Conservation (phyloP, 192 early-diverging fungal species). For the Phlyctochytrium arcticum region DNA sequence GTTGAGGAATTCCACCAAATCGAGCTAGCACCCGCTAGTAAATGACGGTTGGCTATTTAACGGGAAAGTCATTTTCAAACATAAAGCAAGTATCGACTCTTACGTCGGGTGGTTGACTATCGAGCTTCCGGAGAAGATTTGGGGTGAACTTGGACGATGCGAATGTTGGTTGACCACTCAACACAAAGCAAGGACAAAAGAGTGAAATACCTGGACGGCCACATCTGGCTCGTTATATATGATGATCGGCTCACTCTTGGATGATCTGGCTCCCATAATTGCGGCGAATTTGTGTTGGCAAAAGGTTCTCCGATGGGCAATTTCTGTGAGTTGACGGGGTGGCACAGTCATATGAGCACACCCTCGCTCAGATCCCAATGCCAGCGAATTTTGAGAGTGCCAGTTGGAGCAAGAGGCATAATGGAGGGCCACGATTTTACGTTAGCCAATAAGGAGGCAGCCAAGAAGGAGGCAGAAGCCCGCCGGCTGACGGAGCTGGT, state of each 20-base stretch:
- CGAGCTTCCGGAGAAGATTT: constrained; percentile 25
- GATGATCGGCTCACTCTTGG: constrained; percentile 26
- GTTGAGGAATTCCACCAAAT: not conserved
- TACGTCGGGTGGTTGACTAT: constrained; percentile 23
- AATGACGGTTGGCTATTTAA: too few species aligned
- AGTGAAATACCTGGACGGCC: constrained; percentile 13
- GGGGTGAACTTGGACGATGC: constrained; percentile 10
- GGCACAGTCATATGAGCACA: too few species aligned
- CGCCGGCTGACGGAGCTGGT: not conserved
- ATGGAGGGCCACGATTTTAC: too few species aligned
- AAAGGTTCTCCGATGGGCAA: too few species aligned
- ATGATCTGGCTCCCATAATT: constrained; percentile 25
- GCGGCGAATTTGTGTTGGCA: too few species aligned
- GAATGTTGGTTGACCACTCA: not conserved
- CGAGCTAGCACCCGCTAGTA: not conserved
- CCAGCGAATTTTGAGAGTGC: too few species aligned
- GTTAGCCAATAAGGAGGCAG: too few species aligned
- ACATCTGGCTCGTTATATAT: constrained; percentile 34
- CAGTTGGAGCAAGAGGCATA: too few species aligned
- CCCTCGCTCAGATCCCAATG: too few species aligned
- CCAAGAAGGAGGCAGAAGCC: not conserved
- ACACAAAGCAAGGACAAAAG: too few species aligned
- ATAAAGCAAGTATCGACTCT: not conserved
- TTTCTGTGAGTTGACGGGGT: too few species aligned
- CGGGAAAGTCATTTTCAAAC: not conserved